Conservation (phyloP, 2,329 filamentous ascomycete genomes). For the Coniochaeta hoffmannii region DNA sequence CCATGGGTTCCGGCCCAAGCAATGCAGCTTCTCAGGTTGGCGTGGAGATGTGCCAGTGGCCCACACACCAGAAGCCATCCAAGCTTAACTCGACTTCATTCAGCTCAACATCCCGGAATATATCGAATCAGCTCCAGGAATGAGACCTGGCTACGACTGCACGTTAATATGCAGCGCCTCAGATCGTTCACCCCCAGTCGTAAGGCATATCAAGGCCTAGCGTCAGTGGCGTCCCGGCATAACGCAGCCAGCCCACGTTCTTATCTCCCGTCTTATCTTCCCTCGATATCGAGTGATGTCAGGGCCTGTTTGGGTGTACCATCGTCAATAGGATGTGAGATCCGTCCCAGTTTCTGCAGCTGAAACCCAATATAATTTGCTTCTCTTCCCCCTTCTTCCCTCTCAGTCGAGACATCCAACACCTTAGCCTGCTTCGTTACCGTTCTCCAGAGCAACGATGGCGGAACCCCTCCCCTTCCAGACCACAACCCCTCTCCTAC, state of each 20-base stretch:
- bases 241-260: neutral
- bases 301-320: neutral
- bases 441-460: neutral
- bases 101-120: too few relatives aligned
- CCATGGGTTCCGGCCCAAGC: too few relatives aligned
- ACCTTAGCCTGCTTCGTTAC: neutral
- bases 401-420: neutral
- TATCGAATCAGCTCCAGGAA: too few relatives aligned
- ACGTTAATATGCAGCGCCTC: too few relatives aligned
- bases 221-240: neutral
- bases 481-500: neutral
- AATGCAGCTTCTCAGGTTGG: too few relatives aligned
- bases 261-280: neutral
- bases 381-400: neutral
- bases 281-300: neutral
- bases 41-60: too few relatives aligned
- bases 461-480: neutral
- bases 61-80: too few relatives aligned
- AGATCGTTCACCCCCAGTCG: too few relatives aligned
- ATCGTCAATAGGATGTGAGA: neutral
- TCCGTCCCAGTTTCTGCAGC: neutral
- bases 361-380: neutral
- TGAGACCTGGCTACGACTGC: too few relatives aligned
- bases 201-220: neutral
- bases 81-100: too few relatives aligned